Base-by-base conservation (phyloP, 2,329 filamentous ascomycete species). In the Ceratocystis cacaofunesta region DNA sequence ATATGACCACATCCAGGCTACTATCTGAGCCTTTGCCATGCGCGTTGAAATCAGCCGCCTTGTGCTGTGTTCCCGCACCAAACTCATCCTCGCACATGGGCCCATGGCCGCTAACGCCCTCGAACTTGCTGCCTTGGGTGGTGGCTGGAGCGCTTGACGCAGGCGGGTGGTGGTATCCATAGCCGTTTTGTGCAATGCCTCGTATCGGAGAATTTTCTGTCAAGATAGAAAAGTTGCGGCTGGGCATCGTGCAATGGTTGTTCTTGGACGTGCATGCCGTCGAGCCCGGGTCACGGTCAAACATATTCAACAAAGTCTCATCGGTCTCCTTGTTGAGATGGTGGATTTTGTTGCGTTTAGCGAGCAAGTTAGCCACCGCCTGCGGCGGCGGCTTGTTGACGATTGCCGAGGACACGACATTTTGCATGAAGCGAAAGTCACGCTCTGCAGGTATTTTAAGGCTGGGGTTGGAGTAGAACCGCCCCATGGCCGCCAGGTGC, bases 381-480 rank as follows among this genome's bases (percentile, higher is more conserved):
- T 87, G 85, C 0, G 92, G 90, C 15, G 92, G 90, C 1, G 94
- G 94, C 70, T 92, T 92, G 74, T 99, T 96, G 69, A 95, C 92
- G 71, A 99, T 97, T 41, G 92, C 92, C 0, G 92, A 96, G 5
- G 91, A 95, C 64, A 97, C 82, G 22, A 99, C 82, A 72, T 99
- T 99, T 62, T 87, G 88, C 85, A 99, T 97, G 75, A 97, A 97
- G 65, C 94, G 85, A 73, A 90, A 88, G 74, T 99, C 94, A 67
- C 86, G 82, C 72, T 92, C 88, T 65, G 86, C 87, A 0, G 89
- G 82, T 43, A 96, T 82, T 64, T 86, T 81, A 57, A 94, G 80
- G 70, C 86, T 86, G 6, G 90, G 89, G 71, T 94, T 94, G 17
- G 90, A 92, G 78, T 95, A 96, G 78, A 99, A 97, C 68, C 94